Percentiles rank a stretch among this genome's conserved stretches.
Evolutionary conservation across 768 basidiomycete species (phyloP).

Genomic region (Strobilomyces confusus): DNA sequence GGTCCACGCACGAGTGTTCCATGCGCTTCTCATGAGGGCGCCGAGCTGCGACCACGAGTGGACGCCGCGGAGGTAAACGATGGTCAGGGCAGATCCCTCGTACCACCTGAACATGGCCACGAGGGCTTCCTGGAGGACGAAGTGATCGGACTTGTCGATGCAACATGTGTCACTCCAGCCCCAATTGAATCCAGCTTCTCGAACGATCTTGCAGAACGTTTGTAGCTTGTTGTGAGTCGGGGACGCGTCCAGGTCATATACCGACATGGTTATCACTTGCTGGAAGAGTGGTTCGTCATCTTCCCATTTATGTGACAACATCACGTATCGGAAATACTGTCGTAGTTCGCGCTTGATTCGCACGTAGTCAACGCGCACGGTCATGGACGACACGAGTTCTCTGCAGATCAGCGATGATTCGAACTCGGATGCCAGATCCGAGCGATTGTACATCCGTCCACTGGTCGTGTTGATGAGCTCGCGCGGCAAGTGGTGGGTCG

Average conservation of each 20-base stretch:
- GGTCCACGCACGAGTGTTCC: no score
- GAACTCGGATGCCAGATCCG: neutral
- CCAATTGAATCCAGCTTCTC: neutral
- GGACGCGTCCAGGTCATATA: neutral
- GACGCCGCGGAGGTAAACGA: no score
- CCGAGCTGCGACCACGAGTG: no score
- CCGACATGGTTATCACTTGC: neutral
- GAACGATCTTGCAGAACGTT: neutral
- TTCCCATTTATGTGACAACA: neutral
- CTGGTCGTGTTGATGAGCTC: neutral
- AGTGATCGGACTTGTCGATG: neutral
- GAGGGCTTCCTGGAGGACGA: no score
- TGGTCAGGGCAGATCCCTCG: no score
- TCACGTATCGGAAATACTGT: neutral
- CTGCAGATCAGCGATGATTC: neutral
- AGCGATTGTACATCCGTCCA: neutral
- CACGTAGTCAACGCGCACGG: neutral
- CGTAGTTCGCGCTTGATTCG: neutral
- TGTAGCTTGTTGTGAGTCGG: neutral
- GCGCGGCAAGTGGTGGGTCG: neutral
- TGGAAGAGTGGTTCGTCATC: neutral
- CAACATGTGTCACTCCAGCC: neutral
- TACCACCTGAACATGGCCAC: no score
- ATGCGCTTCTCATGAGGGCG: no score
- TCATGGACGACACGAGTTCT: neutral